A percentile compares a stretch with the other conserved stretches of the same genome.
These are phyloP conservation scores for Fusarium agapanthi DNA, from an alignment of 2,329 filamentous ascomycete species.

Conservation along the genomic window DNA sequence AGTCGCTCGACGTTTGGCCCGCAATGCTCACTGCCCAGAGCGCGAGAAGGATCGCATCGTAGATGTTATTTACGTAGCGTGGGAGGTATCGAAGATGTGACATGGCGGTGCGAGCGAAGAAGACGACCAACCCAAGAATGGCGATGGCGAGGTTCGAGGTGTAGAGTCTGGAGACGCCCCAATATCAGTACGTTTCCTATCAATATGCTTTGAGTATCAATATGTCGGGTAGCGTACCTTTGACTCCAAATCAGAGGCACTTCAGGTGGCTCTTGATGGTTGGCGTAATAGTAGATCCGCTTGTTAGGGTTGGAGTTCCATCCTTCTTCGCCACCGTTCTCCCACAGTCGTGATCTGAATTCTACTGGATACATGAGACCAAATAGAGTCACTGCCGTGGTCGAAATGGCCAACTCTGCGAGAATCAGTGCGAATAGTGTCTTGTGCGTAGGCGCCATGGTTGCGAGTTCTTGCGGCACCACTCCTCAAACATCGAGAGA, in stretches of 20 bases:
- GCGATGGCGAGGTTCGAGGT: constrained; percentile 44
- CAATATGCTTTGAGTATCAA: rapidly evolving
- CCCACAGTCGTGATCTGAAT: constrained; percentile 40
- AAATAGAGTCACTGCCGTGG: constrained; percentile 27
- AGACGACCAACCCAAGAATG: constrained; percentile 42
- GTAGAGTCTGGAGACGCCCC: constrained; percentile 29
- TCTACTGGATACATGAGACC: constrained; percentile 36
- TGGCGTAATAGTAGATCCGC: constrained; percentile 45
- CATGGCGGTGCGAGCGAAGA: constrained; percentile 39
- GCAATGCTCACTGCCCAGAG: constrained; percentile 42
- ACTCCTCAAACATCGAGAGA: not conserved
- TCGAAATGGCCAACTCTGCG: constrained; percentile 31
- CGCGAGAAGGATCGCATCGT: constrained; percentile 41
- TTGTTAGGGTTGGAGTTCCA: constrained; percentile 45
- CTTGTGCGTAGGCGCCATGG: constrained; percentile 18
- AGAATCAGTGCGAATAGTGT: constrained; percentile 16
- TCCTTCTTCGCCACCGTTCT: constrained; percentile 41
- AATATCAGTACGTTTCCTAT: not conserved
- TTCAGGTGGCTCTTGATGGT: constrained; percentile 42
- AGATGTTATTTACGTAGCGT: constrained; percentile 36
- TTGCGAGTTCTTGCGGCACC: not conserved
- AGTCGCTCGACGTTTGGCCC: constrained; percentile 38
- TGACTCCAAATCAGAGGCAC: constrained; percentile 43
- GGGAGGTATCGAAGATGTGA: constrained; percentile 36
- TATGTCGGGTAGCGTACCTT: constrained; percentile 21